Conservation (phyloP, 305 asterid genomes). For the Petunia hybrid region DNA sequence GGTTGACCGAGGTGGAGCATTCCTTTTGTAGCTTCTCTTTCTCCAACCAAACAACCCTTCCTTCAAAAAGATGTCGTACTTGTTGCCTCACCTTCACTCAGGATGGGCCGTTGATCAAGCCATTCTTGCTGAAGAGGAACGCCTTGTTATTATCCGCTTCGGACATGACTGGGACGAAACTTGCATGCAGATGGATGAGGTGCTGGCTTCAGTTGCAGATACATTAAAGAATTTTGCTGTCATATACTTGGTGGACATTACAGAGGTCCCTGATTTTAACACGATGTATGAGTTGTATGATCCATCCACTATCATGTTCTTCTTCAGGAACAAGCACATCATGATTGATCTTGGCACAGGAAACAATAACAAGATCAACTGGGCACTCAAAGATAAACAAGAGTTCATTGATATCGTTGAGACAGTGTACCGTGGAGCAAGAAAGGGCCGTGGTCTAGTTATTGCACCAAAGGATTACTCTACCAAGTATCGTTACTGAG, state of each 20-base stretch:
- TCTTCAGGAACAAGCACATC: constrained; percentile 90
- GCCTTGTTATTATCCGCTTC: constrained; percentile 80
- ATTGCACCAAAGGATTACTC: constrained; percentile 95
- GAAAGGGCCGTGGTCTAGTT: constrained; percentile 95
- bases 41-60: background rate
- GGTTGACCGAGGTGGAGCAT: no score
- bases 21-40: no score
- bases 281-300: constrained; percentile 94
- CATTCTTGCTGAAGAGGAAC: constrained; percentile 92
- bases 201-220: constrained; percentile 86
- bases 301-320: constrained; percentile 81
- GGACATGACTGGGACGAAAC: constrained; percentile 85
- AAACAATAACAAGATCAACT: constrained; percentile 94
- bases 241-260: constrained; percentile 79
- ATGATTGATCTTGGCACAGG: constrained; percentile 95
- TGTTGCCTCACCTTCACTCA: constrained; percentile 87
- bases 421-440: constrained; percentile 86
- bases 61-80: constrained; percentile 55
- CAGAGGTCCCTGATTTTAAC: constrained; percentile 90
- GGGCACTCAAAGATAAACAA: constrained; percentile 94
- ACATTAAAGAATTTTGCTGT: constrained; percentile 88
- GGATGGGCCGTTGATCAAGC: constrained; percentile 98
- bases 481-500: constrained; percentile 84
- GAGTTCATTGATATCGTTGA: constrained; percentile 87
- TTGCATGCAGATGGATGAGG: constrained; percentile 96